phyloP scores from a whole-genome alignment of 768 basidiomycete species.

The Hirschioporus abietinus region DNA sequence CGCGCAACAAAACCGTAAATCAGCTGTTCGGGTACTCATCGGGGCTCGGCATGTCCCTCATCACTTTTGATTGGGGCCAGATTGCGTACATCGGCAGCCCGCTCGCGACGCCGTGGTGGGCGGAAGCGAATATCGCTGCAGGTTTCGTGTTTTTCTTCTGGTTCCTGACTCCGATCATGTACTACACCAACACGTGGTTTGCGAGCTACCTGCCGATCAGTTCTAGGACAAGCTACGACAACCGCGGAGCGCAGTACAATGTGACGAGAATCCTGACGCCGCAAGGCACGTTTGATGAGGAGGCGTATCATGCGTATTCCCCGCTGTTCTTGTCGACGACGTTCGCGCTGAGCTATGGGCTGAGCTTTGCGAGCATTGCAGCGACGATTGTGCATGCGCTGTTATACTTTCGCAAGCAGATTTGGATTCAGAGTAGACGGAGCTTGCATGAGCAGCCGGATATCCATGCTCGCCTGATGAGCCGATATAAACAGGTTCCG shows the following conservation, averaged over 20 bases:
- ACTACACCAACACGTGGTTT: conserved; percentile 34
- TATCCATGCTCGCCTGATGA: conserved; percentile 47
- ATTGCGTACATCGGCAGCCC: conserved; percentile 70
- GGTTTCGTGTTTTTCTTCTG: conserved; percentile 59
- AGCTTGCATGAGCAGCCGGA: conserved; percentile 43
- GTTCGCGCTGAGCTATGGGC: conserved; percentile 36
- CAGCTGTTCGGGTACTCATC: conserved; percentile 62
- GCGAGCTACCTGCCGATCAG: conserved; percentile 30
- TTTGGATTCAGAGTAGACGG: conserved; percentile 34
- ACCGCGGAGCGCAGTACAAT: conserved; percentile 35
- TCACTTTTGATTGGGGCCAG: conserved; percentile 79
- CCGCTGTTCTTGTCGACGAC: conserved; percentile 38
- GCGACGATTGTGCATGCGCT: conserved; percentile 40
- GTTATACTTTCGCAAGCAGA: conserved; percentile 41
- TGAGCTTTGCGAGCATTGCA: conserved; percentile 40
- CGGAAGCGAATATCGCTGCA: conserved; percentile 60
- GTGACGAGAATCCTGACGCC: conserved; percentile 33
- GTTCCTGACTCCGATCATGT: conserved; percentile 40
- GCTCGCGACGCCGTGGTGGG: conserved; percentile 81
- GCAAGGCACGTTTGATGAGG: conserved; percentile 30
- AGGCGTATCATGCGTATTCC: conserved; percentile 36
- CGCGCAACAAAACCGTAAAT: conserved; percentile 63
- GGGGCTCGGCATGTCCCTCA: conserved; percentile 58
- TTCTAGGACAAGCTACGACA: conserved; percentile 36
- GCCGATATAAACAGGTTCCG: conserved; percentile 33